Base-by-base conservation (phyloP, 805 yeast species). In the Teunomyces aglyptinius region DNA sequence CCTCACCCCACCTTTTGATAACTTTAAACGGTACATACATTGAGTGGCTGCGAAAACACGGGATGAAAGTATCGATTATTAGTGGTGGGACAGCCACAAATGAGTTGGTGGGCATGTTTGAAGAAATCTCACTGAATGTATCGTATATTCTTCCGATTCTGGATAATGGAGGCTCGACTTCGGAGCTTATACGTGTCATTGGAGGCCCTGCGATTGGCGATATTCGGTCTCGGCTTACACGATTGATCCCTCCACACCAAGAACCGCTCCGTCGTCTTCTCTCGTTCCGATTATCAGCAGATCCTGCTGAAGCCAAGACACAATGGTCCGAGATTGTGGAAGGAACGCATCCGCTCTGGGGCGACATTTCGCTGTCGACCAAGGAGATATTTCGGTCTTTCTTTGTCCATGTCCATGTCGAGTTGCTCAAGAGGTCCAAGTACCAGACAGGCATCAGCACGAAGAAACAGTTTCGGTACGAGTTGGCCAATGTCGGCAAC, bases 161-260 rank as follows among this genome's bases (percentile, higher is more conserved):
- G 41, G 98, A 91, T 63, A 91, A 91, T 60, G 98, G 98, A 13
- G 97, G 97, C 0, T 90, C 97, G 1, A 89, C 97, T 0, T 85
- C 95, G 22, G 97, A 91, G 64, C 78, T 91, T 19, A 74, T 90
- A 5, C 68, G 97, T 11, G 88, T 89, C 1, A 73, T 91, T 13
- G 96, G 96, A 2, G 97, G 98, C 0, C 96, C 96, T 2, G 97
- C 97, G 0, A 89, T 91, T 45, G 98, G 98, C 2, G 98, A 91
- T 60, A 75, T 91, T 2, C 70, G 97, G 41, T 88, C 96, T 0
- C 65, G 98, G 46, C 74, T 90, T 24, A 86, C 89, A 0, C 67
- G 91, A 45, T 66, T 91, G 48, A 84, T 89, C 29, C 85, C 89
- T 1, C 77, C 75, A 27, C 68, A 74, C 22, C 70, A 71, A 38